Evolutionary conservation across 1,284 basidiomycete genomes (phyloP).

Genomic region (Apiotrichum domesticum): DNA sequence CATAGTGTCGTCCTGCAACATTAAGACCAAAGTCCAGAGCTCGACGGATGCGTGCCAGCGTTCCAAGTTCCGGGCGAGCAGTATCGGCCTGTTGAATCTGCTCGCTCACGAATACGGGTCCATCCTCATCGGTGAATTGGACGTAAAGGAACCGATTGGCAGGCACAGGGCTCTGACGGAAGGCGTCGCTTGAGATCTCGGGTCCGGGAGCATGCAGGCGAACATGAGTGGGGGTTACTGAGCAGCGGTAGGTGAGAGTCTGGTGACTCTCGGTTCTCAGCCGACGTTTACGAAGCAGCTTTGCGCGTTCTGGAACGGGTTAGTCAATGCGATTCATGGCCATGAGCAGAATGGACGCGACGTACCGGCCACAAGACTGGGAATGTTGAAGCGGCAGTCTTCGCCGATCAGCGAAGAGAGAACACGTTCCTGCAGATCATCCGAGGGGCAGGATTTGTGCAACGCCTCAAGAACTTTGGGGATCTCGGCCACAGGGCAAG

Average conservation of each 20-base stretch:
- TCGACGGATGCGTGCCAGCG: slow-evolving; percentile 23
- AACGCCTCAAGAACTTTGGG: slow-evolving; percentile 10
- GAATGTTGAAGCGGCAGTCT: slow-evolving; percentile 9
- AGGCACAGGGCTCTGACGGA: slow-evolving; percentile 13
- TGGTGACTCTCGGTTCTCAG: slow-evolving; percentile 7
- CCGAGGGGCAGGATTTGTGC: background rate
- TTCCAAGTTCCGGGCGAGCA: slow-evolving; percentile 13
- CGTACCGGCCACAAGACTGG: background rate
- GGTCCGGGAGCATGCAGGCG: slow-evolving; percentile 21
- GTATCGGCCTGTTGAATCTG: slow-evolving; percentile 18
- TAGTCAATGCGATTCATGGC: background rate
- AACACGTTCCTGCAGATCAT: slow-evolving; percentile 13
- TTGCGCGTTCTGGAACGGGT: background rate
- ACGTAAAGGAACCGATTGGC: slow-evolving; percentile 28
- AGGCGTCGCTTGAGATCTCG: slow-evolving; percentile 24
- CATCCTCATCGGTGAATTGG: slow-evolving; percentile 28
- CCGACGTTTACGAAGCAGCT: slow-evolving; percentile 6
- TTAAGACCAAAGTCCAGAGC: slow-evolving; percentile 20
- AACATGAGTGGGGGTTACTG: slow-evolving; percentile 27
- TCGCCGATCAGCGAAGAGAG: slow-evolving; percentile 25
- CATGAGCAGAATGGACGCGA: background rate
- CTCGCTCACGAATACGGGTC: slow-evolving; percentile 20
- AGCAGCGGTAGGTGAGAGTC: slow-evolving; percentile 16
- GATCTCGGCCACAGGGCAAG: slow-evolving; percentile 21
- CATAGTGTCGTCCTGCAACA: slow-evolving; percentile 23